These are phyloP conservation scores for Chenopodium suecicum DNA, from an alignment of 148 eudicot genomes.

Conservation along the genomic window DNA sequence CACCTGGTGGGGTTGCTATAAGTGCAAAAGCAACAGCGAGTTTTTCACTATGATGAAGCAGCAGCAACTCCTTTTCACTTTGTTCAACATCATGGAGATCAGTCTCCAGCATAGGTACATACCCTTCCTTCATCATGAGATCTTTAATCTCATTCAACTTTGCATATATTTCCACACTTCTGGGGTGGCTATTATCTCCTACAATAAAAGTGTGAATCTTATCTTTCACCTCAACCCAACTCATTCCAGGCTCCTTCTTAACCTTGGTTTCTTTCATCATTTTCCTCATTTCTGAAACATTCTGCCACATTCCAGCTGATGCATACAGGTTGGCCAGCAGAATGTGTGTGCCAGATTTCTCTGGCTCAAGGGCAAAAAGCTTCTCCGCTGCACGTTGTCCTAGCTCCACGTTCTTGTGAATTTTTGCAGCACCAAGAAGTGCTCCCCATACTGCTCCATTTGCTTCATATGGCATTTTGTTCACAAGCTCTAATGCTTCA, in stretches of 20 bases:
- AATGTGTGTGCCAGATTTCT: conserved; percentile 64
- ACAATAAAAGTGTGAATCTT: conserved; percentile 61
- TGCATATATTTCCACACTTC: conserved; percentile 54
- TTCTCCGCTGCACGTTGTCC: conserved; percentile 59
- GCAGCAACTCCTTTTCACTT: conserved; percentile 59
- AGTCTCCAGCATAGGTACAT: conserved; percentile 56
- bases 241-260: conserved; percentile 79
- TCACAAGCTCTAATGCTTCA: conserved; percentile 48
- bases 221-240: conserved; percentile 71
- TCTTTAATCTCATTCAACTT: conserved; percentile 56
- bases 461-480: conserved; percentile 68
- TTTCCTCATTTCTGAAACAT: conserved; percentile 54
- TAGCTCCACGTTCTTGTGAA: conserved; percentile 59
- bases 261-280: conserved; percentile 56
- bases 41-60: conserved; percentile 67
- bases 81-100: conserved; percentile 64
- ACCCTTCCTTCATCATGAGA: conserved; percentile 56
- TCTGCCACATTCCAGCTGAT: conserved; percentile 66
- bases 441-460: conserved; percentile 73
- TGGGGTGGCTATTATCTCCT: conserved; percentile 59
- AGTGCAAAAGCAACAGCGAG: conserved; percentile 72
- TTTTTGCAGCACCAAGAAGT: conserved; percentile 70
- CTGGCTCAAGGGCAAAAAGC: conserved; percentile 60
- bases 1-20: conserved; percentile 53
- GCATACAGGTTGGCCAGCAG: conserved; percentile 75